Conservation (phyloP, 345 rosid genomes). For the Rubroshorea leprosula region DNA sequence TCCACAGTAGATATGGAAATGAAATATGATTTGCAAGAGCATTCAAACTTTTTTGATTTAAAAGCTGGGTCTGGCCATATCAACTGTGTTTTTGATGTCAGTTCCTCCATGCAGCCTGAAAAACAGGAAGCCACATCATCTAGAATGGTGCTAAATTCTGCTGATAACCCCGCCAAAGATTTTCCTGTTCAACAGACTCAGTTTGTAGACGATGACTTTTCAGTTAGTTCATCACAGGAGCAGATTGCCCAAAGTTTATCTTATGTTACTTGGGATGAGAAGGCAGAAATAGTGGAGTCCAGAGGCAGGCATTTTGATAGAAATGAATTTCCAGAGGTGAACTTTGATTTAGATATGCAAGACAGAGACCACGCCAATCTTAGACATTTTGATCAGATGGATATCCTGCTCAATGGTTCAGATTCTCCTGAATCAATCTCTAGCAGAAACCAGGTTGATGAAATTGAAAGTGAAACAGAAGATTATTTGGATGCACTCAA, state of each 20-base stretch:
- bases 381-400: conserved; percentile 25
- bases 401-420: conserved; percentile 22
- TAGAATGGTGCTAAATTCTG: conserved; percentile 29
- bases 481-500: conserved; percentile 78
- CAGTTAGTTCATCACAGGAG: conserved; percentile 34
- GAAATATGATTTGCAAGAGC: conserved; percentile 47
- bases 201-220: conserved; percentile 26
- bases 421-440: conserved; percentile 27
- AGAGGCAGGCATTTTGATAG: conserved; percentile 25
- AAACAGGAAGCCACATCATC: conserved; percentile 40
- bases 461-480: conserved; percentile 76
- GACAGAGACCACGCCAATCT: conserved; percentile 18
- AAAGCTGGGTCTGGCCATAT: conserved; percentile 56
- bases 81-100: conserved; percentile 39
- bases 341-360: conserved; percentile 27
- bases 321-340: conserved; percentile 32
- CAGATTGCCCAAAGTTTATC: conserved; percentile 35
- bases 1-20: conserved; percentile 42
- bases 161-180: conserved; percentile 35
- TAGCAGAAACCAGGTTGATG: conserved; percentile 29
- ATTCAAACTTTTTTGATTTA: conserved; percentile 50
- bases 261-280: conserved; percentile 76
- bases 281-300: conserved; percentile 57
- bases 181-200: conserved; percentile 33
- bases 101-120: conserved; percentile 41